These are phyloP conservation scores for Ophiostoma ips DNA, from an alignment of 2,329 filamentous ascomycete genomes.

Conservation along the genomic window DNA sequence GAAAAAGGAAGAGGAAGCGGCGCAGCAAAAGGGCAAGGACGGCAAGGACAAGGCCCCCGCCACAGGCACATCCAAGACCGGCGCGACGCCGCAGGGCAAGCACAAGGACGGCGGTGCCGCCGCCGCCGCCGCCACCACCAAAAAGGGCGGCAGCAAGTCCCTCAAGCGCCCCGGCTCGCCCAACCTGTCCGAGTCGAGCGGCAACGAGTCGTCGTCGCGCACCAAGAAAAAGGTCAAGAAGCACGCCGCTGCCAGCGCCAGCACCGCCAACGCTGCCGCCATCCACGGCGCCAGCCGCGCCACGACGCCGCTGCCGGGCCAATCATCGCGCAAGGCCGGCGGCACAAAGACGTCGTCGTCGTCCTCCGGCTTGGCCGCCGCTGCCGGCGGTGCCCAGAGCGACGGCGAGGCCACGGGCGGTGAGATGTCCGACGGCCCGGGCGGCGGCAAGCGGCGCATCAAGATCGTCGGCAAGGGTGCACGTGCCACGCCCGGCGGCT, in stretches of 20 bases:
- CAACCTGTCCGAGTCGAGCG: conserved; percentile 78
- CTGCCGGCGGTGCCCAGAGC: conserved; percentile 44
- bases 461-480: conserved; percentile 34
- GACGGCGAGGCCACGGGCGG: conserved; percentile 60
- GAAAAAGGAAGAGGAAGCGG: conserved; percentile 27
- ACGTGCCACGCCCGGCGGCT: conserved; percentile 41
- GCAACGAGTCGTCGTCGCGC: conserved; percentile 76
- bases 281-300: conserved; percentile 41
- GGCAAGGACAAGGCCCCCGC: conserved; percentile 28
- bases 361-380: conserved; percentile 19
- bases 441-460: conserved; percentile 36
- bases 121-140: conserved; percentile 21
- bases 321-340: conserved; percentile 28
- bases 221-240: conserved; percentile 67
- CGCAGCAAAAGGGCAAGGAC: conserved; percentile 53
- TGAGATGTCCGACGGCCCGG: conserved; percentile 45
- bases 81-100: conserved; percentile 39
- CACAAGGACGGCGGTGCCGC: conserved; percentile 25
- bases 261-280: too few relatives aligned
- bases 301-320: conserved; percentile 38
- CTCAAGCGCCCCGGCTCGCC: conserved; percentile 80
- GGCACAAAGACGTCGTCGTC: conserved; percentile 7
- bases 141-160: conserved; percentile 45
- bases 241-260: conserved; percentile 32
- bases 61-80: conserved; percentile 54